phyloP scores from a whole-genome alignment of 345 rosid species.

The Aurinia saxatilis region DNA sequence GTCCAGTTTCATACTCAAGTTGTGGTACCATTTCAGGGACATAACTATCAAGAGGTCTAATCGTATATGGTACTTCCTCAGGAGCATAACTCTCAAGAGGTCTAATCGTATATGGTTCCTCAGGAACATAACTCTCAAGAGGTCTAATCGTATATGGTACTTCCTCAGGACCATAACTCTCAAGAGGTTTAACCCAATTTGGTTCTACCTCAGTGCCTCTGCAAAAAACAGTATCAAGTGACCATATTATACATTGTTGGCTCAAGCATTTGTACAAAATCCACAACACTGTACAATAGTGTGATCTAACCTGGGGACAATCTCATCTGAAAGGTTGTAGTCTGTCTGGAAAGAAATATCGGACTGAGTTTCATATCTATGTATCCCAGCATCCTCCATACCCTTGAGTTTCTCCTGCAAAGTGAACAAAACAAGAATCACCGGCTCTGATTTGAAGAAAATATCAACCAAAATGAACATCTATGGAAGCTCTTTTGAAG shows the following conservation, averaged over 20 bases:
- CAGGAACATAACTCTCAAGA: constrained; percentile 26
- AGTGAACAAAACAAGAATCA: constrained; percentile 7
- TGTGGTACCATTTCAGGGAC: constrained; percentile 32
- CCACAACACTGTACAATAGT: neutral
- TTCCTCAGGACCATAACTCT: constrained; percentile 18
- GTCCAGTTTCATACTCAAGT: constrained; percentile 34
- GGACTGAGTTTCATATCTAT: constrained; percentile 33
- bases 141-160: constrained; percentile 24
- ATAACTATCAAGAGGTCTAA: constrained; percentile 20
- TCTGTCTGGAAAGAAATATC: constrained; percentile 44
- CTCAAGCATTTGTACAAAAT: neutral
- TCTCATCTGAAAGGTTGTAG: constrained; percentile 27
- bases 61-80: constrained; percentile 25
- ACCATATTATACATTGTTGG: constrained; percentile 1
- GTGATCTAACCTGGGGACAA: constrained; percentile 39
- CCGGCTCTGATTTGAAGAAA: neutral
- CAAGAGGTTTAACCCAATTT: constrained; percentile 11
- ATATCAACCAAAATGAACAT: neutral
- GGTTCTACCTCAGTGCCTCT: constrained; percentile 37
- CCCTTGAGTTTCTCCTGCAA: constrained; percentile 44
- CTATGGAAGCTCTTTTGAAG: neutral
- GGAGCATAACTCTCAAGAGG: constrained; percentile 6
- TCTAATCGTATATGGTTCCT: constrained; percentile 22
- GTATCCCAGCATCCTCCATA: constrained; percentile 28
- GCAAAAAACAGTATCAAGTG: constrained; percentile 13